Evolutionary conservation across 768 basidiomycete species (phyloP), one percentile per base, ranked within the genome.

Genomic region (Rhodotorula diobovata): DNA sequence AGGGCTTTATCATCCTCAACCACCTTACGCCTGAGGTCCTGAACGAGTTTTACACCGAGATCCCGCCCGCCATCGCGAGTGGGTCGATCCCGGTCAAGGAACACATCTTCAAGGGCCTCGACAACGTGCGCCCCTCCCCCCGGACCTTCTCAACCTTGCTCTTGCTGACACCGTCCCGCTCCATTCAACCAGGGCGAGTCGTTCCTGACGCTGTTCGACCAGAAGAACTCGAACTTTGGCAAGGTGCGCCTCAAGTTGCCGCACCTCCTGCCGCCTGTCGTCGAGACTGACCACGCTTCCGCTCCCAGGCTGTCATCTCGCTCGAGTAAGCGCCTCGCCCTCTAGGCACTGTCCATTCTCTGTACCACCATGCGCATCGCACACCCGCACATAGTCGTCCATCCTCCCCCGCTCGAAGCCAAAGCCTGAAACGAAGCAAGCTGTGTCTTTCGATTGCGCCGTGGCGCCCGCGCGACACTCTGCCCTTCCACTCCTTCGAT

Each of bases 31-130:
- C 58, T 7, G 58, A 59, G 58, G 12, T 43, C 16, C 21, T 76
- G 51, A 54, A 35, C 16, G 59, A 68, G 28, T 80, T 80, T 70
- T 79, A 78, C 77, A 60, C 61, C 34, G 72, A 66, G 37, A 53
- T 80, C 41, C 78, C 78, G 21, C 39, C 59, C 10, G 46, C 39
- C 32, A 53, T 80, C 54, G 77, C 75, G 1, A 60, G 45, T 45
- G 79, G 78, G 1, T 68, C 74, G 60, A 37, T 77, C 65, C 39
- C 45, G 25, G 70, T 74, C 68, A 65, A 72, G 62, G 79, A 80
- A 74, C 70, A 77, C 66, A 62, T 77, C 57, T 54, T 61, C 43
- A 60, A 69, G 25, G 78, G 78, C 0, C 63, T 80, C 23, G 76
- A 77, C 65, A 63, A 73, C 48, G 71, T 59, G 37, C 28, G 58